These are phyloP conservation scores for Trichoderma gamsii DNA, from an alignment of 495 filamentous ascomycete genomes.

Conservation along the genomic window DNA sequence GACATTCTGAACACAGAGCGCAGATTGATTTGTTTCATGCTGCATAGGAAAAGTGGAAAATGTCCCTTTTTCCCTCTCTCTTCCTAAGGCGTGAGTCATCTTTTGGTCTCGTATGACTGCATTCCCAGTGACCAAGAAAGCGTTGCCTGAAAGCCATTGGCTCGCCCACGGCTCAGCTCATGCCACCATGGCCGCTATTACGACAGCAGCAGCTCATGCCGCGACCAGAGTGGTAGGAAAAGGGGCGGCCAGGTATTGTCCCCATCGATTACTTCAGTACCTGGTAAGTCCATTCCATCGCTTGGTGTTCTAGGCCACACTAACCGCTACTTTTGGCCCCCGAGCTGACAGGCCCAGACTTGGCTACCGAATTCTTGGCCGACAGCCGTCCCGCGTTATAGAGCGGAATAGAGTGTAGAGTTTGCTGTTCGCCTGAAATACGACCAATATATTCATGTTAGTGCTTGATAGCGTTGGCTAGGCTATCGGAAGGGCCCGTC, in stretches of 20 bases:
- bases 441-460: not conserved
- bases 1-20: not conserved
- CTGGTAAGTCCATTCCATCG: not conserved
- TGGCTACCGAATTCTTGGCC: not conserved
- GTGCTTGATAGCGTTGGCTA: not conserved
- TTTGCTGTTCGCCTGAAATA: not conserved
- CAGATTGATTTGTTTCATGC: not conserved
- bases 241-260: not conserved
- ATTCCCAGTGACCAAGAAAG: not conserved
- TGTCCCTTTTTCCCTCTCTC: not conserved
- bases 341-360: not conserved
- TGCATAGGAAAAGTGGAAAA: constrained; percentile 9
- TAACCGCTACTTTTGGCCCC: constrained; percentile 1
- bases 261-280: not conserved
- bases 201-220: not conserved
- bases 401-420: not conserved
- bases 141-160: not conserved
- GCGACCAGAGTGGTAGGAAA: constrained; percentile 2
- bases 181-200: not conserved
- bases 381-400: not conserved
- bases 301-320: not conserved
- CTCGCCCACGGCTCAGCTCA: not conserved
- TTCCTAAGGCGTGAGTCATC: not conserved
- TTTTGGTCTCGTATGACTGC: not conserved
- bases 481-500: not conserved